phyloP scores from a whole-genome alignment of 2,329 filamentous ascomycete genomes.

The Fusarium devonianum region DNA sequence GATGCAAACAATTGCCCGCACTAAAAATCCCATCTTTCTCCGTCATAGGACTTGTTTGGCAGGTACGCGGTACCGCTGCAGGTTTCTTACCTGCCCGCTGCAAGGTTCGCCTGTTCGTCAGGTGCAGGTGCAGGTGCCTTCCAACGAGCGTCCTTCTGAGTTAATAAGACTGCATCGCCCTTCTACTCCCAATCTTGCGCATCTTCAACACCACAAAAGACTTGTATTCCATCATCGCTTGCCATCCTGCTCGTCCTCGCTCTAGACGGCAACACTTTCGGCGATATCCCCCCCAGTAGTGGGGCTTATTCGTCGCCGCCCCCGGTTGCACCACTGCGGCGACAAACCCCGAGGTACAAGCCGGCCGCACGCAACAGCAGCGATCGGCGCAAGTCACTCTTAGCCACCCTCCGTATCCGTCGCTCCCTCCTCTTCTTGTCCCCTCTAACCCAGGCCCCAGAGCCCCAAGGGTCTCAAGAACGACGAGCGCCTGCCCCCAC shows the following conservation, averaged over 20 bases:
- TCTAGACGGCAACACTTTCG: not conserved
- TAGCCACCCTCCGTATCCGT: constrained; percentile 19
- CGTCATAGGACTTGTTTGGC: constrained; percentile 18
- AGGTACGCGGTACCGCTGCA: constrained; percentile 21
- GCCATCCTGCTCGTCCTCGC: constrained; percentile 11
- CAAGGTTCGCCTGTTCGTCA: constrained; percentile 19
- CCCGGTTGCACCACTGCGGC: constrained; percentile 30
- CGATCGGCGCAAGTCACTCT: constrained; percentile 20
- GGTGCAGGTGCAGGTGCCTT: constrained; percentile 4
- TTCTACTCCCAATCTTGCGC: constrained; percentile 5
- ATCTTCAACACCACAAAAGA: constrained; percentile 4
- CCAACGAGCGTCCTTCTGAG: constrained; percentile 5
- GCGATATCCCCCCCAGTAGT: constrained; percentile 13
- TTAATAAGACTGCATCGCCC: constrained; percentile 5
- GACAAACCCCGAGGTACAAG: constrained; percentile 28
- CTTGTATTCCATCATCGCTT: constrained; percentile 3
- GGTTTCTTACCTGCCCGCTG: constrained; percentile 10
- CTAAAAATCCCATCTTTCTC: not conserved
- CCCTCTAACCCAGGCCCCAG: constrained; percentile 1
- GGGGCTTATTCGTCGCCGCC: constrained; percentile 14
- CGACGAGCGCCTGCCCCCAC: constrained; percentile 19
- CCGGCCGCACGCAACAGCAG: constrained; percentile 4
- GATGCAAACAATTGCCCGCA: constrained; percentile 31
- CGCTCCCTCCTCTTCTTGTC: constrained; percentile 9
- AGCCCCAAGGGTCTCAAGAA: constrained; percentile 5